Evolutionary conservation across 1,284 basidiomycete species (phyloP).

Genomic region (Sporisorium scitamineum): DNA sequence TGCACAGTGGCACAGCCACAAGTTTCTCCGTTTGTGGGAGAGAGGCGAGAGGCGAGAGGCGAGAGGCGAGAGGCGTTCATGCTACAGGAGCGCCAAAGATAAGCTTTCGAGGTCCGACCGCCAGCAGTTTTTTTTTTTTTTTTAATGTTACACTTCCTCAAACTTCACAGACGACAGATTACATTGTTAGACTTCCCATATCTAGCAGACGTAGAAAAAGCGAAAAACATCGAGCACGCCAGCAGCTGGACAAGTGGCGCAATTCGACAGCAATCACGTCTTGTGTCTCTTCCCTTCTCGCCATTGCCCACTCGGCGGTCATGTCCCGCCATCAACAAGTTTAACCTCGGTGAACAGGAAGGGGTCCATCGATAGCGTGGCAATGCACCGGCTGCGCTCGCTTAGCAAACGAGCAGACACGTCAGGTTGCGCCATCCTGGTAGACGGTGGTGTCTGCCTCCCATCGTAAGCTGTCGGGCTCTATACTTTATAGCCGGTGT

Average conservation of each 20-base stretch:
- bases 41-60: not conserved
- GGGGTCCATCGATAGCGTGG: not conserved
- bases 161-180: not conserved
- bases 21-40: not conserved
- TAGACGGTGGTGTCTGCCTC: constrained; percentile 2
- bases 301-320: not conserved
- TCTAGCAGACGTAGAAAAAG: not conserved
- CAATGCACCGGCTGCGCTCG: not conserved
- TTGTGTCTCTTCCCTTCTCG: not conserved
- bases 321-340: not conserved
- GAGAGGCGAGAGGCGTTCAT: too few species aligned
- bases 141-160: not conserved
- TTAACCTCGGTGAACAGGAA: not conserved
- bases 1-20: constrained; percentile 11
- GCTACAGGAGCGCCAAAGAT: constrained; percentile 7
- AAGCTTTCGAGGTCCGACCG: constrained; percentile 16
- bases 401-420: not conserved
- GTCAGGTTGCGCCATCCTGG: constrained; percentile 36
- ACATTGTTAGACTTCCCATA: not conserved
- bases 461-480: constrained; percentile 7
- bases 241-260: constrained; percentile 4
- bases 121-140: not conserved
- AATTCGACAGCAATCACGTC: constrained; percentile 17
- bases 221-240: constrained; percentile 10
- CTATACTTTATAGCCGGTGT: constrained; percentile 14